Evolutionary conservation across 306 rosid genomes (phyloP), one percentile per base, ranked within the genome.

Genomic region (Erythrophleum fordii): DNA sequence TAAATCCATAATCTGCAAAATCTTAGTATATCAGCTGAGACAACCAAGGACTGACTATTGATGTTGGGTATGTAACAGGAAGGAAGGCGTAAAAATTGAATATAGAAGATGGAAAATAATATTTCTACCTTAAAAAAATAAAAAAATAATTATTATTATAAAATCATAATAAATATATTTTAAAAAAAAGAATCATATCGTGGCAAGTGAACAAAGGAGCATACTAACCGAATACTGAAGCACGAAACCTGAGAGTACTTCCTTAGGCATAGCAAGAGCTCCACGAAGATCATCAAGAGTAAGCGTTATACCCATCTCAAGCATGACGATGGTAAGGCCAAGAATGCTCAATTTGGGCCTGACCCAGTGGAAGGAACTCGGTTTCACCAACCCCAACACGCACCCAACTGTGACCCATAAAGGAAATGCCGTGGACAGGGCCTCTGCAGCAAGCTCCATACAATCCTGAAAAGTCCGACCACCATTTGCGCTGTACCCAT

Each of bases 231-330:
- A 90, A 79, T 92, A 92, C 53, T 92, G 98, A 72, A 94, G 97
- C 29, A 85, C n/a, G 41, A 94, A 91, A 25, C 97, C 98, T n/a
- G 82, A 78, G 4, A 89, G 48, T 5, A 92, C 81, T 82, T 94
- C 87, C 88, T 89, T 92, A 56, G 94, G 97, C 97, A 92, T 91
- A 51, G 92, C 82, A 41, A 94, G 85, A 46, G 94, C 94, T 6
- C 86, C 91, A 13, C 90, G 92, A 82, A 94, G 93, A 86, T 94
- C 97, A 49, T 87, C 86, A n/a, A 94, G 80, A 22, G 97, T 91
- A 72, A 94, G 91, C 17, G 97, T 92, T 97, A 92, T 94, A n/a
- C 98, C 97, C 98, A 94, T 94, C 6, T 96, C 96, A 62, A 94
- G 90, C 98, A 92, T 94, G 45, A 91, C 87, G 3, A 88, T 22